A percentile compares a stretch with the other conserved stretches of the same genome.
Evolutionary conservation across 1,139 yeast genomes (phyloP).

Genomic region (Geotrichum cucujoidarum): DNA sequence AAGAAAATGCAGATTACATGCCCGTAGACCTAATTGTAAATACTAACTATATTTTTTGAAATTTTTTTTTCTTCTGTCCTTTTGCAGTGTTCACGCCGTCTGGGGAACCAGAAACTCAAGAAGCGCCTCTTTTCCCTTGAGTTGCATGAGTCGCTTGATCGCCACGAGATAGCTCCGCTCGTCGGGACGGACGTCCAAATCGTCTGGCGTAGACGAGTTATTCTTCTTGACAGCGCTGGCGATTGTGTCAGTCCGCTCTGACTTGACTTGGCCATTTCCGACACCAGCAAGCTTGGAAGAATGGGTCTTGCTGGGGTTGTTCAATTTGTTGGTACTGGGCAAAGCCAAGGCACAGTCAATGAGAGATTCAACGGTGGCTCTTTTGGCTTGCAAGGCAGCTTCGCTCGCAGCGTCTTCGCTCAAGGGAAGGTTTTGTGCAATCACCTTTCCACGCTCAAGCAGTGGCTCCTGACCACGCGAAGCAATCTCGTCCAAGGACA

Average conservation of each 20-base stretch:
- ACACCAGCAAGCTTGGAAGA: too few species aligned
- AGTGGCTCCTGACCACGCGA: conserved; percentile 29
- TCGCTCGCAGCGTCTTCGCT: conserved; percentile 32
- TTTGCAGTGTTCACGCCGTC: too few species aligned
- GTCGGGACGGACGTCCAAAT: conserved; percentile 18
- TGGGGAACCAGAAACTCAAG: conserved; percentile 48
- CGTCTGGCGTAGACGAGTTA: background rate
- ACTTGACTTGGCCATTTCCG: background rate
- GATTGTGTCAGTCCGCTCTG: background rate
- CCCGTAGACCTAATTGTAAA: too few species aligned
- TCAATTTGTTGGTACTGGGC: background rate
- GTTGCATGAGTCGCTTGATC: conserved; percentile 56
- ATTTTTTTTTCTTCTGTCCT: too few species aligned
- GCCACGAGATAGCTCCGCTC: conserved; percentile 53
- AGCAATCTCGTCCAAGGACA: conserved; percentile 36
- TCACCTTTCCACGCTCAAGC: background rate
- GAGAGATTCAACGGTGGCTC: background rate
- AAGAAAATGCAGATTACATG: too few species aligned
- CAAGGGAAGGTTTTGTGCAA: background rate
- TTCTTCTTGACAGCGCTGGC: background rate
- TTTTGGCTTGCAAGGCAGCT: too few species aligned
- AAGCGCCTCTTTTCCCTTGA: conserved; percentile 66
- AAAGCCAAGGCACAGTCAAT: background rate
- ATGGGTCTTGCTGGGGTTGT: background rate
- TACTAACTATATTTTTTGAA: too few species aligned